phyloP scores from a whole-genome alignment of 345 rosid genomes.

The Hibiscus mutabilis region DNA sequence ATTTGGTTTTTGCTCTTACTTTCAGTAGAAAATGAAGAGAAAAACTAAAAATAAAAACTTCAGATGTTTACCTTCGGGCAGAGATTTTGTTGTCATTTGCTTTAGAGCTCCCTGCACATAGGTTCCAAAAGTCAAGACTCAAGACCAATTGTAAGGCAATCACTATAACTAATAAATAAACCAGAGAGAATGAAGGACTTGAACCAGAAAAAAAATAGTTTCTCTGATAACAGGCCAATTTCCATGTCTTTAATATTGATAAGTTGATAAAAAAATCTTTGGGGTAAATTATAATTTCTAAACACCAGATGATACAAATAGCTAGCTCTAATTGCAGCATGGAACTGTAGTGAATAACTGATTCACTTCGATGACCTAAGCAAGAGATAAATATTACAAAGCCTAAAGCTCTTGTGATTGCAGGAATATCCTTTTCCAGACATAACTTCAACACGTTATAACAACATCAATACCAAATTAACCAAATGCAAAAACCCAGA shows the following conservation, averaged over 20 bases:
- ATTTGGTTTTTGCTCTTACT: background rate
- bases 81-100: conserved; percentile 33
- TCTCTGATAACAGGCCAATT: background rate
- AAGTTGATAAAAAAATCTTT: background rate
- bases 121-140: background rate
- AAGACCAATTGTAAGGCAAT: conserved; percentile 9
- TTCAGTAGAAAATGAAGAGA: background rate
- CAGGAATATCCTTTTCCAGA: background rate
- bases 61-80: conserved; percentile 40
- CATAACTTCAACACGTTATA: background rate
- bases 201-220: background rate
- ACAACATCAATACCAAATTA: background rate
- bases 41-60: background rate
- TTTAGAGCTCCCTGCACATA: conserved; percentile 46
- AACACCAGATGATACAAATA: background rate
- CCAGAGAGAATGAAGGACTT: conserved; percentile 2
- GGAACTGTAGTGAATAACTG: background rate
- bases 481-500: background rate
- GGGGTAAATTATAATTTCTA: background rate
- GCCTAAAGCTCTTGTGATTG: background rate
- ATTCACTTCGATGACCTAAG: background rate
- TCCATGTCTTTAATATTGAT: background rate
- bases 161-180: conserved; percentile 3
- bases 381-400: background rate
- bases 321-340: background rate